These are phyloP conservation scores for Pseudogymnoascus sp. DNA, from an alignment of 2,329 filamentous ascomycete genomes.

Conservation along the genomic window DNA sequence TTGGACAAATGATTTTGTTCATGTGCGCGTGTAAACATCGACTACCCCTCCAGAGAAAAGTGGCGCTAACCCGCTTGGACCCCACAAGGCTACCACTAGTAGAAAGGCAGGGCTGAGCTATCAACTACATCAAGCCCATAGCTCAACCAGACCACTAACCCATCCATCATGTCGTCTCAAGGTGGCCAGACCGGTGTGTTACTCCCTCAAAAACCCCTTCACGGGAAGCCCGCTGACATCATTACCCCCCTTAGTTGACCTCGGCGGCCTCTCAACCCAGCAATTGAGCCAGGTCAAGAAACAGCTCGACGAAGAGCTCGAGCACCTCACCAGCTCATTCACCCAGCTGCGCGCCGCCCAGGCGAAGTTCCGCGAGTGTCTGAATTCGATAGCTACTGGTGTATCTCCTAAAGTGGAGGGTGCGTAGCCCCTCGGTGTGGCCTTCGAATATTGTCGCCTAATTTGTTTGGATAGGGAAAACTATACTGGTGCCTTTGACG, in stretches of 20 bases:
- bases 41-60: not conserved
- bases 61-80: conserved; percentile 1
- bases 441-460: not conserved
- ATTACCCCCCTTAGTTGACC: conserved; percentile 43
- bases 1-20: not conserved
- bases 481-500: conserved; percentile 85
- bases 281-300: conserved; percentile 90
- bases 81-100: conserved; percentile 8
- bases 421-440: conserved; percentile 25
- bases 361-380: conserved; percentile 83
- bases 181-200: not conserved
- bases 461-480: conserved; percentile 31
- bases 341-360: conserved; percentile 83
- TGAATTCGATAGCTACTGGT: conserved; percentile 62
- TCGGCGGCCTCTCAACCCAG: conserved; percentile 70
- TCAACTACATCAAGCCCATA: not conserved
- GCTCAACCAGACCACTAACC: conserved; percentile 2
- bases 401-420: conserved; percentile 34
- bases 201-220: not conserved
- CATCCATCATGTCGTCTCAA: conserved; percentile 8
- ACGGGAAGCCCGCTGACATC: not conserved
- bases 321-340: conserved; percentile 86
- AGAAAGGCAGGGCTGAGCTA: conserved; percentile 9
- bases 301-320: conserved; percentile 90
- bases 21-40: not conserved